Evolutionary conservation across 2,329 filamentous ascomycete genomes (phyloP), one percentile per base, ranked within the genome.

Genomic region (Alternaria atra): DNA sequence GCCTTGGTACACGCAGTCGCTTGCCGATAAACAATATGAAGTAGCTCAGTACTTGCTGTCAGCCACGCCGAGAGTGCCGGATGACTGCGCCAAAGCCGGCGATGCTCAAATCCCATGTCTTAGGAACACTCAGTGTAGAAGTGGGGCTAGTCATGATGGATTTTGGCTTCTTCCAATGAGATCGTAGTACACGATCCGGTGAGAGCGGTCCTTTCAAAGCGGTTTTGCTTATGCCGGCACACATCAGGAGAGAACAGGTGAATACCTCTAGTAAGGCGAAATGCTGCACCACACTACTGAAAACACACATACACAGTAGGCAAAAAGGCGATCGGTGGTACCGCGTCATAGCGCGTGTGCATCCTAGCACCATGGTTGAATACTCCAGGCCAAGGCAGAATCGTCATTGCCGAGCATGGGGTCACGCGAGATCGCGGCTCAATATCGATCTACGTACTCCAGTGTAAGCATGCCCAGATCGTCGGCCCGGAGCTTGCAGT

Each of bases 321-420:
- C 7, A 10, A 20, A 15, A 40, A 20, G 25, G 35, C 34, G 13
- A 37, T 17, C 2, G 9, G 20, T 37, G 13, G 46, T 32, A 37
- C 35, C 25, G 32, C 35, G 9, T 23, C 9, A 13, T 12, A 30
- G 15, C n/a, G 23, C 35, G n/a, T 29, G 17, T n/a, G 35, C 10
- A 34, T 17, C 15, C 46, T 51, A 15, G 43, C 15, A 17, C 35
- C 15, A 43, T 12, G 32, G 32, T 6, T 50, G 56, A 46, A 42
- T 46, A 17, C 10, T 35, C 55, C 46, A 25, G 17, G 59, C 47
- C 64, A 69, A 66, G 64, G 55, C 58, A 62, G 37, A 40, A 50
- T 59, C 64, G 64, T 61, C 64, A 69, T 66, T 47, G 55, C 60
- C 60, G 25, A 67, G 64, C 57, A 54, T 48, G 13, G 23, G 23